Evolutionary conservation across 805 yeast species (phyloP).

Genomic region (Ogataea haglerorum): DNA sequence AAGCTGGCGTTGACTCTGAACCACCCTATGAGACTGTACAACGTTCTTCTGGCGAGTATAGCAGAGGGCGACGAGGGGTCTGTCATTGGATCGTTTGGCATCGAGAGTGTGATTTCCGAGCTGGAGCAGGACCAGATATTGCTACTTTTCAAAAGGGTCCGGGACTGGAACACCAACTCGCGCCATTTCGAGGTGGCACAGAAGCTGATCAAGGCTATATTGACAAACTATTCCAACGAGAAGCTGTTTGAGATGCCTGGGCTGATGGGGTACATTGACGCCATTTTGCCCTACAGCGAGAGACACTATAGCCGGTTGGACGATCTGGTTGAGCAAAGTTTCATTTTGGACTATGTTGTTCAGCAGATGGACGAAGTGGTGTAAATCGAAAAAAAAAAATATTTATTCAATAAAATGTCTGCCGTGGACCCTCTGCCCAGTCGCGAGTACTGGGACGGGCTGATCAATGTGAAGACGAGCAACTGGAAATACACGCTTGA

Average conservation of each 20-base stretch:
- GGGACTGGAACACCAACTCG: conserved; percentile 95
- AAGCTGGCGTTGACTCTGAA: conserved; percentile 79
- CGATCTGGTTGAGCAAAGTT: conserved; percentile 81
- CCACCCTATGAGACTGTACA: conserved; percentile 85
- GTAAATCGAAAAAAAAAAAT: conserved; percentile 1
- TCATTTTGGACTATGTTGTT: conserved; percentile 76
- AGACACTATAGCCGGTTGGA: conserved; percentile 79
- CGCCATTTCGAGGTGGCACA: conserved; percentile 80
- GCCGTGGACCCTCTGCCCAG: conserved; percentile 2
- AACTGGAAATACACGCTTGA: conserved; percentile 29
- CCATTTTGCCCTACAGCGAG: conserved; percentile 84
- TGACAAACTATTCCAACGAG: conserved; percentile 52
- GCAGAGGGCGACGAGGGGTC: conserved; percentile 49
- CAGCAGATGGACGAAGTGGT: conserved; percentile 61
- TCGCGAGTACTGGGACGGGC: conserved; percentile 29
- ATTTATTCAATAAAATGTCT: conserved; percentile 2
- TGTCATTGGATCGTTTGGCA: conserved; percentile 49
- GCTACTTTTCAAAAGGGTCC: conserved; percentile 63
- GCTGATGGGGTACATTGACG: conserved; percentile 61
- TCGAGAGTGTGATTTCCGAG: conserved; percentile 60
- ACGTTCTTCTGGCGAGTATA: conserved; percentile 64
- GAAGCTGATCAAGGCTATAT: conserved; percentile 62
- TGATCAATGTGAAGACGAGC: conserved; percentile 24
- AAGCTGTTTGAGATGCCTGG: conserved; percentile 63
- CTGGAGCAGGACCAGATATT: conserved; percentile 60